Base-by-base conservation (phyloP, 2,329 filamentous ascomycete species). In the Aureobasidium sp. region DNA sequence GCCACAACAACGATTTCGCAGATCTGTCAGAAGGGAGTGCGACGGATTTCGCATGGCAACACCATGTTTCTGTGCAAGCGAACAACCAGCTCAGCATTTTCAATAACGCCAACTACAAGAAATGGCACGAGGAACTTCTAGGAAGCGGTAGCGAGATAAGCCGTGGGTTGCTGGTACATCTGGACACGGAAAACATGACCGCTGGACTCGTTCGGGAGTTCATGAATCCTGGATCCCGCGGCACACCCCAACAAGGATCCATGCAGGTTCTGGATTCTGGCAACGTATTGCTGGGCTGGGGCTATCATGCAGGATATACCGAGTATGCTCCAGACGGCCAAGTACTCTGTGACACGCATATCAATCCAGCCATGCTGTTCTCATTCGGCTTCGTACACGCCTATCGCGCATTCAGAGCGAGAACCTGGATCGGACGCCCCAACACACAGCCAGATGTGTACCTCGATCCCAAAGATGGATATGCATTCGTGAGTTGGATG, bases 261-360 rank as follows among this genome's bases (percentile, higher is more conserved):
- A 79, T 80, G 15, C 83, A 86, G 65, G 69, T 81, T 1, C 75
- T 85, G 0, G 31, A 75, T 75, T 14, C 75, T 79, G 78, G 79
- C 39, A 80, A 84, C 63, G 77, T 80, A 4, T 68, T 86, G 11
- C 75, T 85, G n/a, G 81, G 81, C 62, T 86, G 81, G 79, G 82
- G 83, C 3, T 69, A 74, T 62, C 68, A 70, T n/a, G 68, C 68
- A 1, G 71, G 73, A 14, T 70, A 72, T 6, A 75, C 75, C 1
- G 76, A 79, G 57, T 68, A 79, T 66, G 71, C 73, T 0, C 63
- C 71, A 0, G 73, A 78, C 22, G 82, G 82, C 3, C 70, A 75
- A 8, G 68, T 80, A 9, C 70, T 85, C 15, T 84, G 82, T 70
- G 79, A 84, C 61, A 75, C 74, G 1, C 80, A 81, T 66, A 75